Evolutionary conservation across 169 alveolate genomes (phyloP), one percentile per base, ranked within the genome.

Genomic region (Plasmodium vinckei): DNA sequence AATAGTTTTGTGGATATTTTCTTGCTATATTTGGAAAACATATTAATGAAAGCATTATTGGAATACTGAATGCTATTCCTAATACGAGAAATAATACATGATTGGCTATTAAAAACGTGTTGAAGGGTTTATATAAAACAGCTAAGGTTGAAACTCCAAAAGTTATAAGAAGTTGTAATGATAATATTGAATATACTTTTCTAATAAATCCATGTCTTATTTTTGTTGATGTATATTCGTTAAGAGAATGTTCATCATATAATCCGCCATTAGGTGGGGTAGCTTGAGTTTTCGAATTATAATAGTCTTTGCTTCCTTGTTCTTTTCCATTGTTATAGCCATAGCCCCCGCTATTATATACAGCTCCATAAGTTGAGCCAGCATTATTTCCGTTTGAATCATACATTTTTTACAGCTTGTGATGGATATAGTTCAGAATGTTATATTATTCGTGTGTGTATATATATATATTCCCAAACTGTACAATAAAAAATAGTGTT

Each of bases 191-290:
- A 72, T 94, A 96, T 13, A 96, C 98, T 71, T 95, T 94, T 61
- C 87, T 93, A 27, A 96, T 93, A 73, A 96, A 96, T 25, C 92
- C 97, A 87, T 95, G 97, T 47, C 96, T 75, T n/a, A 94, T 72
- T 57, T 93, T 92, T 61, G 93, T 88, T 25, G 96, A 94, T 1
- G 96, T 67, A 56, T 67, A 82, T 68, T 82, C 90, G 33, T 82
- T 82, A 12, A 82, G 72, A 13, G 89, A 79, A 53, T 27, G 68
- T 27, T 79, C 89, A 46, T 79, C 89, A 42, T 65, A 79, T 2
- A 79, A 42, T 67, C 89, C 89, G 54, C 82, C 82, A 15, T 67
- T 67, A 39, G 89, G 84, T 54, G 82, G 47, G 13, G 70, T 53
- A 27, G 63, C 73, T 7, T 47, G 65, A 10, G 39, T 6, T 19